phyloP scores from a whole-genome alignment of 176 grass and related monocot species.

The Juncus inflexus region DNA sequence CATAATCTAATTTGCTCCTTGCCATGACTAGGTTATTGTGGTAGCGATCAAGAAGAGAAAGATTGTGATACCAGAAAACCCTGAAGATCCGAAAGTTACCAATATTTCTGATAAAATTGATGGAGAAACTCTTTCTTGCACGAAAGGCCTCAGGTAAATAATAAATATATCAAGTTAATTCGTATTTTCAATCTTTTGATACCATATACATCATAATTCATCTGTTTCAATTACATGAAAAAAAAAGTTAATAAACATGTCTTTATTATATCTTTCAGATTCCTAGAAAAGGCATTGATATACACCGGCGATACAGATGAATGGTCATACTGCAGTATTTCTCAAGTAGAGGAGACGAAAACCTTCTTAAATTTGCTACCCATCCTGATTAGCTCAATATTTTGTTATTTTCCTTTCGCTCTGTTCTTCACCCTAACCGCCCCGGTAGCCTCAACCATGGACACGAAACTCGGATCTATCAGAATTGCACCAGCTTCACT shows the following conservation, averaged over 20 bases:
- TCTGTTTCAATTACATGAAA: neutral
- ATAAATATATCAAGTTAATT: neutral
- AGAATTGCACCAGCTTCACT: slow-evolving; percentile 52
- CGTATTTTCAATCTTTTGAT: neutral
- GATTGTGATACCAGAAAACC: slow-evolving; percentile 27
- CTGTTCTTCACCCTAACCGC: slow-evolving; percentile 59
- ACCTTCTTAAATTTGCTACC: slow-evolving; percentile 46
- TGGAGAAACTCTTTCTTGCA: slow-evolving; percentile 3
- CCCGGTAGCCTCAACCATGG: slow-evolving; percentile 56
- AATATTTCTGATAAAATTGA: neutral
- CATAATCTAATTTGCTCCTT: neutral
- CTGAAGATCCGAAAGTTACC: slow-evolving; percentile 16
- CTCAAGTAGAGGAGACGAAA: slow-evolving; percentile 39
- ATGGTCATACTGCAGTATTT: slow-evolving; percentile 39
- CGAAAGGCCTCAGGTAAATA: slow-evolving; percentile 21
- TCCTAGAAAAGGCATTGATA: slow-evolving; percentile 36
- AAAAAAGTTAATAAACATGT: neutral
- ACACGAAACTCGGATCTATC: slow-evolving; percentile 25
- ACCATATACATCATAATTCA: neutral
- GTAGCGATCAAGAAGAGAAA: slow-evolving; percentile 44
- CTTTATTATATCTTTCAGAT: neutral
- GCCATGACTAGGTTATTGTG: slow-evolving; percentile 30
- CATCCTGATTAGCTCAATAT: slow-evolving; percentile 42
- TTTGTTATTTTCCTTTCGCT: slow-evolving; percentile 46
- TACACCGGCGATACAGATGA: slow-evolving; percentile 8